Conservation (phyloP, 148 eudicot species). For the Silene conica region DNA sequence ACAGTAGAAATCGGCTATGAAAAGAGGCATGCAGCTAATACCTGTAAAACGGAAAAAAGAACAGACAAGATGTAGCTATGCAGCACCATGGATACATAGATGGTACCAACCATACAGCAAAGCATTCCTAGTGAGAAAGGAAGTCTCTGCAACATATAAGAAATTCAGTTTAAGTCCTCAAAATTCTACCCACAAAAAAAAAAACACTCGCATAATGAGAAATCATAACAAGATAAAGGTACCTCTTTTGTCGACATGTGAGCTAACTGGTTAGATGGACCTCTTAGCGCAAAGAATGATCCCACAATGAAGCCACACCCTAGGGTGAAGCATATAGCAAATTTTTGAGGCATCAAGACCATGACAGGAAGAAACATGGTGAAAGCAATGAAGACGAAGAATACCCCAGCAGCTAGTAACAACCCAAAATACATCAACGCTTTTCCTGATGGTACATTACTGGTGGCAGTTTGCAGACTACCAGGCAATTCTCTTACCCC, state of each 20-base stretch:
- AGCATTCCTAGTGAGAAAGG: slow-evolving; percentile 93
- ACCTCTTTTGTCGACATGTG: slow-evolving; percentile 97
- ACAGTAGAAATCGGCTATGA: neutral
- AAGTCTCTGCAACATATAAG: slow-evolving; percentile 61
- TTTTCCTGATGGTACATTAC: slow-evolving; percentile 87
- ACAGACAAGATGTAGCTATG: slow-evolving; percentile 94
- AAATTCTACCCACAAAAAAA: no score
- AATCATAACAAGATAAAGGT: slow-evolving; percentile 7
- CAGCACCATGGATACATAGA: slow-evolving; percentile 97
- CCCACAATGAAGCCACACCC: slow-evolving; percentile 89
- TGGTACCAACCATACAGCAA: slow-evolving; percentile 82
- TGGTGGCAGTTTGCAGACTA: slow-evolving; percentile 86
- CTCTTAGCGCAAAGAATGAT: slow-evolving; percentile 86
- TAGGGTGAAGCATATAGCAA: slow-evolving; percentile 88
- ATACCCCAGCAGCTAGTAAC: slow-evolving; percentile 82
- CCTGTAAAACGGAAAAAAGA: slow-evolving; percentile 88
- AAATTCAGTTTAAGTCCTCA: neutral
- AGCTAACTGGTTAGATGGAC: slow-evolving; percentile 80
- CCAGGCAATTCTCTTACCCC: slow-evolving; percentile 92
- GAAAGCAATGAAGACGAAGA: slow-evolving; percentile 90
- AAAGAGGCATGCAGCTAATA: slow-evolving; percentile 26
- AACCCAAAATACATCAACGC: slow-evolving; percentile 89
- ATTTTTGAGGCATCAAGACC: slow-evolving; percentile 94
- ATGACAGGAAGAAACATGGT: slow-evolving; percentile 94
- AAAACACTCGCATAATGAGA: neutral